Evolutionary conservation across 768 basidiomycete genomes (phyloP).

Genomic region (Macrocybe gigantea): DNA sequence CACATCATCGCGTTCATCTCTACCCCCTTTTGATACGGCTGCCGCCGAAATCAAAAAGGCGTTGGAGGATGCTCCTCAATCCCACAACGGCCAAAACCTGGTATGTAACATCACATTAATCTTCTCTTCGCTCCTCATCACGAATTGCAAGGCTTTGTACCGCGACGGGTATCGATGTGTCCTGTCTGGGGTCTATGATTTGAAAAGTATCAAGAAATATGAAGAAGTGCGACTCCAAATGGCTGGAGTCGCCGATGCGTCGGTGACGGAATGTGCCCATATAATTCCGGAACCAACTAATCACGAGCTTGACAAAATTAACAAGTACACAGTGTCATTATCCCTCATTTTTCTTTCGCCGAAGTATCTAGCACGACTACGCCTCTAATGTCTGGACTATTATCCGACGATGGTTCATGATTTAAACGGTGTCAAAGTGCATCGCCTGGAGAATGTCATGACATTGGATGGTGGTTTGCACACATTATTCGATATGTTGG

Average conservation of each 20-base stretch:
- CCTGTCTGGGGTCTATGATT: conserved; percentile 7
- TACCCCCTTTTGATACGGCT: too few relatives aligned
- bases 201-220: too few relatives aligned
- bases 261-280: conserved; percentile 5
- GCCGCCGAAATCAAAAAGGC: too few relatives aligned
- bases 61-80: too few relatives aligned
- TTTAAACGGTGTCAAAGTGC: conserved; percentile 5
- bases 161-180: conserved; percentile 8
- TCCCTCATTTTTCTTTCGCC: neutral
- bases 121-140: too few relatives aligned
- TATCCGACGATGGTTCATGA: conserved; percentile 6
- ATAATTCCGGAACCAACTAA: conserved; percentile 8
- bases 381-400: conserved; percentile 7
- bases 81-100: too few relatives aligned
- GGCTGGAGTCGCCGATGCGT: neutral
- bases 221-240: neutral
- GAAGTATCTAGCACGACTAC: conserved; percentile 3
- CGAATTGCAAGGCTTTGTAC: conserved; percentile 9
- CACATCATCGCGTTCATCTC: too few relatives aligned
- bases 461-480: conserved; percentile 1
- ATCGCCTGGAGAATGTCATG: conserved; percentile 8
- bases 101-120: too few relatives aligned
- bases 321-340: neutral
- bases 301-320: conserved; percentile 2
- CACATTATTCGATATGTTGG: conserved; percentile 5